Evolutionary conservation across 257 asterid genomes (phyloP).

Genomic region (Coffea eugenioides): DNA sequence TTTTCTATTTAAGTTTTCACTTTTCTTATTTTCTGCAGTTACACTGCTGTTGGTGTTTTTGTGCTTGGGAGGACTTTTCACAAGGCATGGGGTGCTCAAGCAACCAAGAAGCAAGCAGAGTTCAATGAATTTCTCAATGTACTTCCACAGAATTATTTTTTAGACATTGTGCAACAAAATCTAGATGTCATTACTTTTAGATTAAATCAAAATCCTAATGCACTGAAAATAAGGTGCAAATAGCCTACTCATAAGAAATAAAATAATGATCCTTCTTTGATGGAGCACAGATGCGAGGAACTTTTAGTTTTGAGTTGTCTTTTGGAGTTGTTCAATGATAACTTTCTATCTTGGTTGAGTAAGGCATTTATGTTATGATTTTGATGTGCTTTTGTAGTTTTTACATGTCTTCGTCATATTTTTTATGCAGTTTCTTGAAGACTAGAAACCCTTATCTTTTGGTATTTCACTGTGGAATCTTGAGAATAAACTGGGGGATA

Average conservation of each 20-base stretch:
- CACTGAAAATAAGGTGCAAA: not conserved
- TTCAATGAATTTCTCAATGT: conserved; percentile 96
- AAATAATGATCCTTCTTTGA: not conserved
- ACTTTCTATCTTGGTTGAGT: not conserved
- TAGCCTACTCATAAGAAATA: not conserved
- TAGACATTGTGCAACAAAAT: not conserved
- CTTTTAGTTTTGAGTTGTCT: not conserved
- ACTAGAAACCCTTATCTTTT: not conserved
- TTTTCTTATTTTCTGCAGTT: conserved; percentile 39
- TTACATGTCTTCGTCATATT: not conserved
- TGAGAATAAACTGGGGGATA: not conserved
- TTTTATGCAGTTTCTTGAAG: not conserved
- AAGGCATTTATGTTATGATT: not conserved
- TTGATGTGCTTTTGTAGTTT: not conserved
- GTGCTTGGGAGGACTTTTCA: conserved; percentile 90
- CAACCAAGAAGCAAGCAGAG: conserved; percentile 84
- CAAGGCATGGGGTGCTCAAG: conserved; percentile 90
- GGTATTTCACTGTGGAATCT: not conserved
- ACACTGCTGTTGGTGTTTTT: conserved; percentile 96
- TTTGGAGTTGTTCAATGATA: not conserved
- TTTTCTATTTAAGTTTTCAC: not conserved
- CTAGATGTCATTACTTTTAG: not conserved
- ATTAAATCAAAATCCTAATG: not conserved
- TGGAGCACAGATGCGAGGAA: not conserved
- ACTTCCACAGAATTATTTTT: not conserved